Conservation (phyloP, 192 early-diverging fungal species). For the Geranomyces variabilis region DNA sequence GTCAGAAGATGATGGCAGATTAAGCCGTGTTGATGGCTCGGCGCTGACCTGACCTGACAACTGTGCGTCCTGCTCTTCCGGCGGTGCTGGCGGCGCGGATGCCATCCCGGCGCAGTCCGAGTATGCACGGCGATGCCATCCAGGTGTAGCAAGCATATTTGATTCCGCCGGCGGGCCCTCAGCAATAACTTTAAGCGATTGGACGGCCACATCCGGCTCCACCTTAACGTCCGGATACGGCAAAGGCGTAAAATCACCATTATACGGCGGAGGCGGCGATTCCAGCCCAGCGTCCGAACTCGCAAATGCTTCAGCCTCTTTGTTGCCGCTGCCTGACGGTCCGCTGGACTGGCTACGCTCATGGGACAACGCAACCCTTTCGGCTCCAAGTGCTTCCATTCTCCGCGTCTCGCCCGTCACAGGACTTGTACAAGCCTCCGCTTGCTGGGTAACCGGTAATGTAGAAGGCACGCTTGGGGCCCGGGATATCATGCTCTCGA, state of each 20-base stretch:
- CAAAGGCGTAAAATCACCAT: not conserved
- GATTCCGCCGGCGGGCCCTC: not conserved
- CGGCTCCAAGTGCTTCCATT: no score
- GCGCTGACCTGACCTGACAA: no score
- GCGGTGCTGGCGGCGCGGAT: not conserved
- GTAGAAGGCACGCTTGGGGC: conserved; percentile 15
- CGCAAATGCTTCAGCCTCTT: not conserved
- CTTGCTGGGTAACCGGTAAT: not conserved
- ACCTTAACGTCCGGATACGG: not conserved
- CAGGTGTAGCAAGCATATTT: not conserved
- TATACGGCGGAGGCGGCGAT: conserved; percentile 26
- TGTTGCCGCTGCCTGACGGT: no score
- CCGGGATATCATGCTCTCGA: conserved; percentile 4
- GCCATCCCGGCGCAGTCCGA: conserved; percentile 13
- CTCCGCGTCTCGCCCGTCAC: not conserved
- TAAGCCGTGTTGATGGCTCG: not conserved
- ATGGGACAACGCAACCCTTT: no score
- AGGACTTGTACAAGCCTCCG: not conserved
- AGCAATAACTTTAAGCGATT: no score
- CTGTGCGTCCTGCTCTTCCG: no score
- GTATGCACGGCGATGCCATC: conserved; percentile 7
- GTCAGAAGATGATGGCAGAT: not conserved
- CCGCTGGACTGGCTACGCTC: no score
- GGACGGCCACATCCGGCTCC: not conserved
- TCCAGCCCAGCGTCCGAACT: not conserved